Conservation (phyloP, 2,329 filamentous ascomycete genomes). For the Byssochlamys sp. region DNA sequence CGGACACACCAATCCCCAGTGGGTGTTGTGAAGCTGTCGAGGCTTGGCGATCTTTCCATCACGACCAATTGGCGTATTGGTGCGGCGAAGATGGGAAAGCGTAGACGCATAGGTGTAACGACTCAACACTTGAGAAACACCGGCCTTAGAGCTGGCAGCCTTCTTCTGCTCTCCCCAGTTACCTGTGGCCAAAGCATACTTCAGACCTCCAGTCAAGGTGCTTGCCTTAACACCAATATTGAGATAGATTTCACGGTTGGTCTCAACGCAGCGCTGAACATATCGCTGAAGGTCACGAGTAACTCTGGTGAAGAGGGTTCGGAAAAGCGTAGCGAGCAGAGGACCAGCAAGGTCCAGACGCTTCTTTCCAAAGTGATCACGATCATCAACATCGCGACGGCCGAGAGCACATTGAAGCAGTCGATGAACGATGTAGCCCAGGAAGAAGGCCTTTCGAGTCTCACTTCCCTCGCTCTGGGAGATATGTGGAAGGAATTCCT, state of each 20-base stretch:
- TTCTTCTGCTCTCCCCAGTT: conserved; percentile 99
- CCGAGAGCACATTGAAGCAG: conserved; percentile 87
- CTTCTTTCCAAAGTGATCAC: conserved; percentile 99
- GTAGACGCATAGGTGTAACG: conserved; percentile 96
- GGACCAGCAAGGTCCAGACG: conserved; percentile 89
- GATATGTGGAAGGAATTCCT: conserved; percentile 92
- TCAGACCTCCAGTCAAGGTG: conserved; percentile 84
- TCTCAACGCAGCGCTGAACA: conserved; percentile 83
- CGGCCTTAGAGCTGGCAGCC: conserved; percentile 84
- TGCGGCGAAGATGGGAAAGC: conserved; percentile 88
- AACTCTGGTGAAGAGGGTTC: conserved; percentile 79
- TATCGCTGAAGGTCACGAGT: conserved; percentile 85
- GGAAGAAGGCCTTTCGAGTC: conserved; percentile 91
- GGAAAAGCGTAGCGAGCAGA: conserved; percentile 90
- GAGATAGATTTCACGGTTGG: conserved; percentile 78
- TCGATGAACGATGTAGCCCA: conserved; percentile 98
- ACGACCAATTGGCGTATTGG: conserved; percentile 93
- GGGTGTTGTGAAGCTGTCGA: conserved; percentile 93
- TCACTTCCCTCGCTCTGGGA: conserved; percentile 91
- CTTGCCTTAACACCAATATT: conserved; percentile 82
- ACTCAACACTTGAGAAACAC: conserved; percentile 96
- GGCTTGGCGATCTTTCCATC: conserved; percentile 98
- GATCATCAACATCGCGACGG: conserved; percentile 85
- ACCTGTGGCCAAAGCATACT: conserved; percentile 92
- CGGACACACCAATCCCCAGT: conserved; percentile 95